Base-by-base conservation (phyloP, 352 stramenopile genomes). In the Phytophthora boehmeriae region DNA sequence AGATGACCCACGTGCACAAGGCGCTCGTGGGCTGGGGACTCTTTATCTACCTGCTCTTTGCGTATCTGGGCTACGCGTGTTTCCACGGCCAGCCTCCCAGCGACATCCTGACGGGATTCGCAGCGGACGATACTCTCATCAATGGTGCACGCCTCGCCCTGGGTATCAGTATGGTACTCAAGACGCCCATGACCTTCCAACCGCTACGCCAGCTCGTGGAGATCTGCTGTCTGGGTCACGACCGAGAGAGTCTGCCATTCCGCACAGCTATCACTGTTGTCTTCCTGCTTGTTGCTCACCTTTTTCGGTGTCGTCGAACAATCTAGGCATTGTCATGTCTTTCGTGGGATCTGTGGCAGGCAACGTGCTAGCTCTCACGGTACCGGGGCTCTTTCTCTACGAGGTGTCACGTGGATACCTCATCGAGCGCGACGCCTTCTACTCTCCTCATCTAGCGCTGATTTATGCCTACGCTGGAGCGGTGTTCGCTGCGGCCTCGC, bases 171-270 rank as follows among this genome's bases (percentile, higher is more conserved):
- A 92, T 92, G 83, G 63, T 95, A 35, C 69, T 90, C 55, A 92
- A 93, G 76, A 92, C 83, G 28, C 86, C 86, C 4, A 91, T 95
- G 81, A 92, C 80, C 5, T 95, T 92, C 78, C 86, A 95, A 66
- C 86, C 86, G 43, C 62, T 95, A 58, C 83, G 82, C 45, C 83
- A 93, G 45, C 78, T 86, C 27, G 71, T 91, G 27, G 81, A 93
- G 67, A 76, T 93, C 53, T 78, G 75, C 39, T 90, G 78, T 60
- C 59, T 93, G 5, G 83, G 83, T 35, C 83, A 89, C 62, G 75
- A 88, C 49, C 79, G 83, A 44, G 74, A 89, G 76, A 89, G 74
- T 45, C 49, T 95, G 38, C 58, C 73, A 41, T 93, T 95, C 73
- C 86, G 83, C 23, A 69, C 73, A 4, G 75, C 47, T 19, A 89